A percentile compares a stretch with the other conserved stretches of the same genome.
These are phyloP conservation scores for Blastomyces parvus DNA, from an alignment of 2,329 filamentous ascomycete genomes.

Conservation along the genomic window DNA sequence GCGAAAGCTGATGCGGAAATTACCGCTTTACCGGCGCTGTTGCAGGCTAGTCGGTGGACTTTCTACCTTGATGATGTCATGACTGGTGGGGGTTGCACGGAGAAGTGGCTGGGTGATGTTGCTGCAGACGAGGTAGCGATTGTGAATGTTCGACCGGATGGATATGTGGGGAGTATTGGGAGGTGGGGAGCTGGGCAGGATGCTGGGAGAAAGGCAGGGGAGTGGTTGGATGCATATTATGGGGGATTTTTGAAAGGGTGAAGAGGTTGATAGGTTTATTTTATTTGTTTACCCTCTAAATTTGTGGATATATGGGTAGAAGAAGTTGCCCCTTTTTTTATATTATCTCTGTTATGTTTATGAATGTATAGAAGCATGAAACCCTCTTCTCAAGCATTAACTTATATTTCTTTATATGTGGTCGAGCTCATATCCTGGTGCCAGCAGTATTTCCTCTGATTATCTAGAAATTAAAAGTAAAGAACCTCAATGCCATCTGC, in stretches of 20 bases:
- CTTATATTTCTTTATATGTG: neutral
- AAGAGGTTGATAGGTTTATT: neutral
- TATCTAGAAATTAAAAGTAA: neutral
- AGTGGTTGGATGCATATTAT: slow-evolving; percentile 46
- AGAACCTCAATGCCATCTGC: too few species aligned
- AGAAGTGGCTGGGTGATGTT: slow-evolving; percentile 60
- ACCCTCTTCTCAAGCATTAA: neutral
- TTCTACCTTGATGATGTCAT: slow-evolving; percentile 61
- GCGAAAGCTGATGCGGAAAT: slow-evolving; percentile 56
- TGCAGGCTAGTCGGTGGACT: slow-evolving; percentile 60
- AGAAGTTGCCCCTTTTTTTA: too few species aligned
- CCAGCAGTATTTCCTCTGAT: neutral
- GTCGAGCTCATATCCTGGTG: neutral
- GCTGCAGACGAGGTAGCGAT: slow-evolving; percentile 51
- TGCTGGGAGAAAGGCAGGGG: slow-evolving; percentile 27
- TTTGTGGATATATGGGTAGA: neutral
- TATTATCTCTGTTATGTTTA: too few species aligned
- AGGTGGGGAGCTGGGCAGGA: slow-evolving; percentile 27
- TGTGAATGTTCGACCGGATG: slow-evolving; percentile 61
- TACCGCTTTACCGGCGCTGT: slow-evolving; percentile 50
- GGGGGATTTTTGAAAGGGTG: slow-evolving; percentile 12
- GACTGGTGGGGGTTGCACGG: slow-evolving; percentile 45
- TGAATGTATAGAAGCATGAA: too few species aligned
- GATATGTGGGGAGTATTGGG: slow-evolving; percentile 59
- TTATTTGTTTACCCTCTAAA: neutral